A percentile compares a stretch with the other conserved stretches of the same genome.
phyloP scores from a whole-genome alignment of 345 rosid species.

The Combretum micranthum region DNA sequence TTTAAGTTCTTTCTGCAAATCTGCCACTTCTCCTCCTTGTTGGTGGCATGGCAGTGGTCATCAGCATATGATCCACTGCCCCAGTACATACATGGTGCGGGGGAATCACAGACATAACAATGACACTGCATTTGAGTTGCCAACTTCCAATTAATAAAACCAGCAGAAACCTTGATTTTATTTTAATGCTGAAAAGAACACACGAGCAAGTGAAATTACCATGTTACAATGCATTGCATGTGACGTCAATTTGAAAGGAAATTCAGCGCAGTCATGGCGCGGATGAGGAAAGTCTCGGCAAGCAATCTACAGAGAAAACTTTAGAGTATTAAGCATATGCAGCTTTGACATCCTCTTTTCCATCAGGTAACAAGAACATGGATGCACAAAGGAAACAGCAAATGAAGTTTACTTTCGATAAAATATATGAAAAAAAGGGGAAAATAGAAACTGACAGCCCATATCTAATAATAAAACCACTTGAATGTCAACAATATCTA shows the following conservation, averaged over 20 bases:
- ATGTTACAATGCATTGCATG: constrained; percentile 53
- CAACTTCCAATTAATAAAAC: constrained; percentile 1
- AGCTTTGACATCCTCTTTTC: no score
- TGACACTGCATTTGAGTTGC: constrained; percentile 55
- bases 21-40: constrained; percentile 59
- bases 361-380: no score
- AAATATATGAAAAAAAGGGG: no score
- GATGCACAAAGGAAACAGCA: no score
- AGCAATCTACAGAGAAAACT: constrained; percentile 50
- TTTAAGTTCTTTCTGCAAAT: constrained; percentile 31
- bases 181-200: no score
- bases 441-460: no score
- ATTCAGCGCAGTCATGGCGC: constrained; percentile 67
- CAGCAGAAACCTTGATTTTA: no score
- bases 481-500: no score
- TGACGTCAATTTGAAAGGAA: constrained; percentile 45
- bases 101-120: constrained; percentile 81
- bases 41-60: constrained; percentile 86
- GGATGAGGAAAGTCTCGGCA: constrained; percentile 92
- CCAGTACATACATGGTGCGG: constrained; percentile 73
- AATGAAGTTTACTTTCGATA: no score
- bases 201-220: constrained; percentile 29
- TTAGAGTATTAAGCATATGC: no score
- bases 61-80: constrained; percentile 24
- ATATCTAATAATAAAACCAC: no score